phyloP scores from a whole-genome alignment of 345 rosid genomes.

The Salix exigua region DNA sequence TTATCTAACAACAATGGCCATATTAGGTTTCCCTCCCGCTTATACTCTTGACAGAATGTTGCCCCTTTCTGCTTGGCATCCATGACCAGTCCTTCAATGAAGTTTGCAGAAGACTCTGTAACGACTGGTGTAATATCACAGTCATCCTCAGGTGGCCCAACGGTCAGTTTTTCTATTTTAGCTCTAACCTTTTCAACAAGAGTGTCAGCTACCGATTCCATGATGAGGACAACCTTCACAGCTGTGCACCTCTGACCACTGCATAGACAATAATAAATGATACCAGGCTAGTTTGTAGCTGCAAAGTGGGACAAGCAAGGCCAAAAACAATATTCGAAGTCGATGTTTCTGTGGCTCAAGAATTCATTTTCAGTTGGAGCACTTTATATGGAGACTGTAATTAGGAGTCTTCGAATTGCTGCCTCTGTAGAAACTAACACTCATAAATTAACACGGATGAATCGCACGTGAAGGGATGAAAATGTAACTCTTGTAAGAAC shows the following conservation, averaged over 20 bases:
- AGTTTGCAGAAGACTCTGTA: constrained; percentile 90
- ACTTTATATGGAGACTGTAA: too few species aligned
- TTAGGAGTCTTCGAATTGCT: too few species aligned
- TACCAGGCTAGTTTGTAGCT: too few species aligned
- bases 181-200: constrained; percentile 79
- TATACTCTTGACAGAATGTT: constrained; percentile 81
- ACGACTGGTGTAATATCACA: constrained; percentile 91
- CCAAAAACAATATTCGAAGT: background rate
- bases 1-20: constrained; percentile 95
- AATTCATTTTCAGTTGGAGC: too few species aligned
- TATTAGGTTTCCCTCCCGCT: constrained; percentile 88
- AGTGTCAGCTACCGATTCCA: constrained; percentile 77
- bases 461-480: too few species aligned
- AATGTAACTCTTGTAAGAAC: too few species aligned
- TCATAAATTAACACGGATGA: too few species aligned
- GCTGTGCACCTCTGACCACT: constrained; percentile 99
- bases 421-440: too few species aligned
- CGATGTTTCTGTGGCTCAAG: background rate
- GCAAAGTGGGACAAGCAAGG: background rate
- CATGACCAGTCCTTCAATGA: constrained; percentile 80
- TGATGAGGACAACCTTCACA: constrained; percentile 80
- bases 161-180: constrained; percentile 65
- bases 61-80: constrained; percentile 96
- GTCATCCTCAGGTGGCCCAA: constrained; percentile 83
- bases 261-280: constrained; percentile 8